Percentiles rank a stretch among this genome's conserved stretches.
Conservation (phyloP, 805 yeast genomes). For the Kodamaea hsintzibuensis region DNA sequence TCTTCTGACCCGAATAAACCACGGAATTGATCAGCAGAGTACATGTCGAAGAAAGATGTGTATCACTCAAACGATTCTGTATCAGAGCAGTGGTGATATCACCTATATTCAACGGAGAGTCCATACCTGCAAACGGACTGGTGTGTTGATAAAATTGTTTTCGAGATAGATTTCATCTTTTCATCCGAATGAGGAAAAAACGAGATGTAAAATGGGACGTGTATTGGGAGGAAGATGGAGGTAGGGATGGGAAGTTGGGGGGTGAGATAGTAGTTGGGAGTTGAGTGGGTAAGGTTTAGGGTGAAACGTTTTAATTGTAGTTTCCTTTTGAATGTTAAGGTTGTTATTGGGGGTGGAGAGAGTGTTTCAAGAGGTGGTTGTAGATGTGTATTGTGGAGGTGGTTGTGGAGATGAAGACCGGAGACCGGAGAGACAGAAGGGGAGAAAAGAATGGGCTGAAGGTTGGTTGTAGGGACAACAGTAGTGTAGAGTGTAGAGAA, state of each 20-base stretch:
- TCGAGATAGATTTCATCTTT: background rate
- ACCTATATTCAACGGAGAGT: constrained; percentile 43
- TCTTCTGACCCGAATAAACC: constrained; percentile 36
- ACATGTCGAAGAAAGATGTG: constrained; percentile 32
- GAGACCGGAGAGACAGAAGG: too few relatives aligned
- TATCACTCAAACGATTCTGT: constrained; percentile 32
- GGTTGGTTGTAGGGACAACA: too few relatives aligned
- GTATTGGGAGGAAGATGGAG: background rate
- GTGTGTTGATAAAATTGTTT: constrained; percentile 1
- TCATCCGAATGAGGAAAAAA: constrained; percentile 5
- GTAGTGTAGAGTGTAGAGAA: background rate
- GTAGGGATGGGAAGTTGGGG: background rate
- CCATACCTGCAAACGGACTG: constrained; percentile 26
- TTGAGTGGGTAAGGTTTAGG: background rate
- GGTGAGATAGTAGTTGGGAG: background rate
- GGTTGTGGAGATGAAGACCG: too few relatives aligned
- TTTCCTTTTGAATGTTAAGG: background rate
- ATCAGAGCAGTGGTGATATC: constrained; percentile 44
- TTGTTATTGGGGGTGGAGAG: too few relatives aligned
- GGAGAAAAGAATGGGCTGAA: too few relatives aligned
- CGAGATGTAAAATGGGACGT: background rate
- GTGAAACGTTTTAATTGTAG: background rate
- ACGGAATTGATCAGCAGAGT: constrained; percentile 26
- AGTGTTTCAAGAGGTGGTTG: too few relatives aligned
- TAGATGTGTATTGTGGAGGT: too few relatives aligned